Evolutionary conservation across 768 basidiomycete species (phyloP).

Genomic region (Heimioporus sp.): DNA sequence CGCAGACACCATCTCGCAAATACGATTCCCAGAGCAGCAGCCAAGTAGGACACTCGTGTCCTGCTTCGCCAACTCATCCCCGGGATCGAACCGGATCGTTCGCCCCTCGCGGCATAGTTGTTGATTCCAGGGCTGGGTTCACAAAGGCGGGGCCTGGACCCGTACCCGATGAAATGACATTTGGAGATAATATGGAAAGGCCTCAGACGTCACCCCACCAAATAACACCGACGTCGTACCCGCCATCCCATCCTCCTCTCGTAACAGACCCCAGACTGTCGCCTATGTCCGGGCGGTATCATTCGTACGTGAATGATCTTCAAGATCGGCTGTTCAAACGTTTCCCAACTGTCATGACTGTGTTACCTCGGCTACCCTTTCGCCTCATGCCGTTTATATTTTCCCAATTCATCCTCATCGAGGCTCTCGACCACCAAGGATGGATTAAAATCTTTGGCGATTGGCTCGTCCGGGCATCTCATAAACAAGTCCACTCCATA

Average conservation of each 20-base stretch:
- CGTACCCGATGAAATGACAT: too few relatives aligned
- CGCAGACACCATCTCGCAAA: too few relatives aligned
- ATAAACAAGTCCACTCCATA: constrained; percentile 42
- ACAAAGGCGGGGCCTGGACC: neutral
- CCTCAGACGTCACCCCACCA: too few relatives aligned
- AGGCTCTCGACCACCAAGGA: constrained; percentile 74
- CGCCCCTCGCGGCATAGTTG: neutral
- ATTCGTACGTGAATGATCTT: neutral
- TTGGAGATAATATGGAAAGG: too few relatives aligned
- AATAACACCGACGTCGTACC: too few relatives aligned
- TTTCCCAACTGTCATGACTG: constrained; percentile 72
- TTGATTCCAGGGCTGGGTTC: neutral
- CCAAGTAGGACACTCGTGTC: too few relatives aligned
- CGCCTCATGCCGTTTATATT: constrained; percentile 87
- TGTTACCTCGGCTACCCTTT: constrained; percentile 73
- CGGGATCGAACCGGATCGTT: neutral
- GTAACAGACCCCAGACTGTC: neutral
- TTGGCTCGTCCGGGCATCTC: constrained; percentile 56
- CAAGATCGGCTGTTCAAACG: constrained; percentile 21
- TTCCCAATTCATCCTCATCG: too few relatives aligned
- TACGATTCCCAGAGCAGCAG: too few relatives aligned
- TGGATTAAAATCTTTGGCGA: constrained; percentile 84
- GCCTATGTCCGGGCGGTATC: neutral
- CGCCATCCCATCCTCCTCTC: too few relatives aligned
- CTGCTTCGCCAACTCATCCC: too few relatives aligned